phyloP scores from a whole-genome alignment of 2,329 filamentous ascomycete species.

The Teratosphaeria viscida region DNA sequence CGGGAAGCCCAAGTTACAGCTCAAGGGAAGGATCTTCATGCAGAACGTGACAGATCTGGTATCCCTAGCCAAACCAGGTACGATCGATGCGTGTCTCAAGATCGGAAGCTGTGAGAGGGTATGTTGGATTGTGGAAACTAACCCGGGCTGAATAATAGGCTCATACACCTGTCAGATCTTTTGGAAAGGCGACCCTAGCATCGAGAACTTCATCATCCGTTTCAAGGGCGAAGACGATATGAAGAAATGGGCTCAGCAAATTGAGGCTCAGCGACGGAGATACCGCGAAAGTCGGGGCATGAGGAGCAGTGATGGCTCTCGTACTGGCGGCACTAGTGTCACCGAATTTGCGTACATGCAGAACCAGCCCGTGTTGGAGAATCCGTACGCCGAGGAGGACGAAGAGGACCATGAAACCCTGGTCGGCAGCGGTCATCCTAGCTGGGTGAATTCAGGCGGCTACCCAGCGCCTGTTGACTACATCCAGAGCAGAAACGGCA shows the following conservation, averaged over 20 bases:
- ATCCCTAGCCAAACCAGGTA: conserved; percentile 78
- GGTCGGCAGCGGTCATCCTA: conserved; percentile 12
- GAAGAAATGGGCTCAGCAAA: conserved; percentile 78
- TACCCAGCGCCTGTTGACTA: conserved; percentile 37
- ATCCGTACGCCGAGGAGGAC: conserved; percentile 60
- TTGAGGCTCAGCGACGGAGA: conserved; percentile 60
- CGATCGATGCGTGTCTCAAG: conserved; percentile 21
- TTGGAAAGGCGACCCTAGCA: conserved; percentile 93
- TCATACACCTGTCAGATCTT: conserved; percentile 95
- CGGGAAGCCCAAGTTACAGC: conserved; percentile 67
- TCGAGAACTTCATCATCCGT: conserved; percentile 92
- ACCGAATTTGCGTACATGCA: conserved; percentile 75
- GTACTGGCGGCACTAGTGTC: conserved; percentile 37
- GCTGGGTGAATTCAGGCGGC: conserved; percentile 7
- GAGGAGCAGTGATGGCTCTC: not conserved
- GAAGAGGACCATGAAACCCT: conserved; percentile 44
- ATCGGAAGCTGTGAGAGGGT: conserved; percentile 16
- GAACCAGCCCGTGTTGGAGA: conserved; percentile 58
- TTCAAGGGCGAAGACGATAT: conserved; percentile 86
- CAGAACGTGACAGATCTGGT: conserved; percentile 95
- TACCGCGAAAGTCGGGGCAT: conserved; percentile 37
- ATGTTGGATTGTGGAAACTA: conserved; percentile 9
- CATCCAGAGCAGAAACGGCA: conserved; percentile 55
- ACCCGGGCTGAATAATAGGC: conserved; percentile 41
- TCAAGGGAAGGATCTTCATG: conserved; percentile 98